Evolutionary conservation across 2,329 filamentous ascomycete species (phyloP).

Genomic region (Fusarium sp.): DNA sequence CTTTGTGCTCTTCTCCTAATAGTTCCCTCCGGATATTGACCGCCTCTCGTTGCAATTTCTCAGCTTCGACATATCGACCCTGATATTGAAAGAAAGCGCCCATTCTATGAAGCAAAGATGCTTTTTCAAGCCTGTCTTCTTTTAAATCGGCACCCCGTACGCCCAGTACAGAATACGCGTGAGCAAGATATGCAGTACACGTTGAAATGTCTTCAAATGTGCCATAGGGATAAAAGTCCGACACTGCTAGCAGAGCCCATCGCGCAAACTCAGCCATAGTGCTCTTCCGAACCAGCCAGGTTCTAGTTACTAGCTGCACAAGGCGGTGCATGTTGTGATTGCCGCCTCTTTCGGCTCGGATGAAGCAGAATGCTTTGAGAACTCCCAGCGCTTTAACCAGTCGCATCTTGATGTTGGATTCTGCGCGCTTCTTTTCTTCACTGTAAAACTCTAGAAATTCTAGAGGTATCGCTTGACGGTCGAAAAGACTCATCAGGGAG

Average conservation of each 20-base stretch:
- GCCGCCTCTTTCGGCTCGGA: conserved; percentile 30
- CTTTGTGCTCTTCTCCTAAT: conserved; percentile 8
- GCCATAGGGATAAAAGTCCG: conserved; percentile 41
- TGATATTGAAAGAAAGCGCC: not conserved
- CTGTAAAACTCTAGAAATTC: conserved; percentile 36
- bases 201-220: conserved; percentile 20
- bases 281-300: conserved; percentile 47
- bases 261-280: conserved; percentile 23
- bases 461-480: conserved; percentile 51
- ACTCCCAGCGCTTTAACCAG: conserved; percentile 20
- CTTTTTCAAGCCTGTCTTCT: conserved; percentile 20
- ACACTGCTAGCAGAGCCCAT: conserved; percentile 44
- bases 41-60: not conserved
- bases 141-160: conserved; percentile 1
- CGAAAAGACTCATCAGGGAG: conserved; percentile 53
- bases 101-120: conserved; percentile 28
- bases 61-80: not conserved
- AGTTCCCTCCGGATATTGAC: not conserved
- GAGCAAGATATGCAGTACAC: conserved; percentile 47
- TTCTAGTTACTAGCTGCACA: conserved; percentile 53
- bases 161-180: conserved; percentile 43
- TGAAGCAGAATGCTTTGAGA: conserved; percentile 53
- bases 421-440: not conserved
- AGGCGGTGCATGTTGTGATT: conserved; percentile 54
- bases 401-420: not conserved